These are phyloP conservation scores for Vicia villosa DNA, from an alignment of 306 rosid genomes.

Conservation along the genomic window DNA sequence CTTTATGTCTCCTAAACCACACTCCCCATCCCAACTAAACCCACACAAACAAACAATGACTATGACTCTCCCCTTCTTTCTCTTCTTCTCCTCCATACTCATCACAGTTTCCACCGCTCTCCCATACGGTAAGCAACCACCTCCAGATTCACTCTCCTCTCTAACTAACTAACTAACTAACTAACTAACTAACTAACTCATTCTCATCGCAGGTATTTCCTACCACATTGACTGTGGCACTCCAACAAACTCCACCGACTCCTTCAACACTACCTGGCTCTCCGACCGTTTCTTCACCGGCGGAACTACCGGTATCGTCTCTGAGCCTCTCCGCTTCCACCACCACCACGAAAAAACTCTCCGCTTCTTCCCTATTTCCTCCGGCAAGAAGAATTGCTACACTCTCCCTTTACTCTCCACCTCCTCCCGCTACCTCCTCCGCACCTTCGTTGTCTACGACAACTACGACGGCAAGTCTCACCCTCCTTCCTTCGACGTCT, in stretches of 20 bases:
- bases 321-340: constrained; percentile 78
- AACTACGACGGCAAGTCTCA: constrained; percentile 93
- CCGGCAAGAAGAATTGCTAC: constrained; percentile 95
- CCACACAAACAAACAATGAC: neutral
- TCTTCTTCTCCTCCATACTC: neutral
- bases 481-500: constrained; percentile 83
- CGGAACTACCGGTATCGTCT: constrained; percentile 64
- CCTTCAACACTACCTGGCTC: constrained; percentile 68
- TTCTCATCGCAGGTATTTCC: constrained; percentile 50
- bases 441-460: constrained; percentile 84
- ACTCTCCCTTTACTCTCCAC: constrained; percentile 60
- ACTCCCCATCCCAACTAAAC: constrained; percentile 3
- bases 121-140: constrained; percentile 12
- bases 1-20: neutral
- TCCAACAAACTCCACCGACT: constrained; percentile 59
- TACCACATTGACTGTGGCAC: constrained; percentile 86
- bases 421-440: constrained; percentile 65
- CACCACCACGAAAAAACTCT: constrained; percentile 79
- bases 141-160: neutral
- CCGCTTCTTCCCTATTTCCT: constrained; percentile 75
- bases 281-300: constrained; percentile 88
- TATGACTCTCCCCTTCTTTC: neutral
- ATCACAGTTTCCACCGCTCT: constrained; percentile 7
- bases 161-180: neutral
- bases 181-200: neutral